A percentile compares a stretch with the other conserved stretches of the same genome.
These are phyloP conservation scores for Phaseolus coccineus DNA, from an alignment of 331 rosid species.

Conservation along the genomic window DNA sequence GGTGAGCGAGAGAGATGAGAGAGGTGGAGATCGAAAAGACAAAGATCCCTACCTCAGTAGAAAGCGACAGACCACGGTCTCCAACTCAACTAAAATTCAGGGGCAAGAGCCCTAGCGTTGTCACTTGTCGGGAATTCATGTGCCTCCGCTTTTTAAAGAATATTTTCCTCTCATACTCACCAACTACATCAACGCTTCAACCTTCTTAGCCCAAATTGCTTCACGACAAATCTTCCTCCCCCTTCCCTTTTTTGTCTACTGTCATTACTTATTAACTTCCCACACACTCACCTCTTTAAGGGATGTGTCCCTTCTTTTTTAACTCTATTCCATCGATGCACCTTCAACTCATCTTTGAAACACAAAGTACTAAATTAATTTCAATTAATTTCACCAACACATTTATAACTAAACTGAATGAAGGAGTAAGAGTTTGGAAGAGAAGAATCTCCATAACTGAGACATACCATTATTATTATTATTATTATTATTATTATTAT, in stretches of 20 bases:
- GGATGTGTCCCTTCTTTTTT: constrained; percentile 50
- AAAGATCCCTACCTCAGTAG: constrained; percentile 44
- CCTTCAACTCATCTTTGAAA: too few relatives aligned
- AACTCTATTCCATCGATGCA: neutral
- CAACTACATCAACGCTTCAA: neutral
- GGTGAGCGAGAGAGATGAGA: neutral
- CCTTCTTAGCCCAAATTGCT: constrained; percentile 36
- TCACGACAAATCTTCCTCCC: constrained; percentile 27
- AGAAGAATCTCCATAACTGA: too few relatives aligned
- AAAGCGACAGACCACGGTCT: constrained; percentile 41
- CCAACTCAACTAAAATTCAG: constrained; percentile 4
- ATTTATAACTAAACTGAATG: too few relatives aligned
- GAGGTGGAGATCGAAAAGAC: constrained; percentile 12
- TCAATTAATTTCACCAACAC: too few relatives aligned
- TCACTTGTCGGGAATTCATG: constrained; percentile 33
- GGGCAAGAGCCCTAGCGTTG: constrained; percentile 20
- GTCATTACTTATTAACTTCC: neutral
- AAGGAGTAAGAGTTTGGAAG: too few relatives aligned
- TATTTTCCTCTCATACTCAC: constrained; percentile 24
- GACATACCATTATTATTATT: too few relatives aligned
- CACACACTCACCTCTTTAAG: constrained; percentile 54
- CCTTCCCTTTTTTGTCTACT: constrained; percentile 31
- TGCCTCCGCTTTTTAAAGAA: constrained; percentile 29
- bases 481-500: too few relatives aligned
- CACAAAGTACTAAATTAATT: too few relatives aligned